These are phyloP conservation scores for Salix dunnii DNA, from an alignment of 345 rosid genomes.

Conservation along the genomic window DNA sequence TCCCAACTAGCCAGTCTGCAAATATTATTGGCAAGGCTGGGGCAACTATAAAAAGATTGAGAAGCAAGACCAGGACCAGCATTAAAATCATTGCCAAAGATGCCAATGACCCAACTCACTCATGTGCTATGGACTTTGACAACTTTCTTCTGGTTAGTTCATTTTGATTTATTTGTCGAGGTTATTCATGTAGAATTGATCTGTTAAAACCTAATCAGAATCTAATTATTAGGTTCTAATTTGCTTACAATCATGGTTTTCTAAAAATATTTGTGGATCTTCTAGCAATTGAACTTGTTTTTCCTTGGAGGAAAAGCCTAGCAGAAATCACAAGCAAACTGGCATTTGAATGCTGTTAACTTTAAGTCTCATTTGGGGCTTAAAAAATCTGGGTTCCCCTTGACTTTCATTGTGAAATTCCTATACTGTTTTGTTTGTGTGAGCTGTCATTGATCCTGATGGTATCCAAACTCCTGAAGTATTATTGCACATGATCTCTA, in stretches of 20 bases:
- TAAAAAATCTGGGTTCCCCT: not conserved
- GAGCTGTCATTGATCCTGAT: not conserved
- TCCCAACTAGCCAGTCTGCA: slow-evolving; percentile 91
- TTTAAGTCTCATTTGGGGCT: not conserved
- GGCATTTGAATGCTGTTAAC: not conserved
- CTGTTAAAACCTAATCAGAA: not conserved
- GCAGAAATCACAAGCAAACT: not conserved
- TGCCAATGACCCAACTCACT: slow-evolving; percentile 69
- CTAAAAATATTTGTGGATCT: not conserved
- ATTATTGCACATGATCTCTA: not conserved
- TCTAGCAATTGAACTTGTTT: not conserved
- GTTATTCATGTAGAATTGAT: not conserved
- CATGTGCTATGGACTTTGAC: slow-evolving; percentile 93
- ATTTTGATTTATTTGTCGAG: not conserved
- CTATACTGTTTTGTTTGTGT: not conserved
- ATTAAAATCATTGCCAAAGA: slow-evolving; percentile 77
- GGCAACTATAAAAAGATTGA: slow-evolving; percentile 64
- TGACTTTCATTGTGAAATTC: not conserved
- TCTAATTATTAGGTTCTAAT: not conserved
- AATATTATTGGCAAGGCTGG: slow-evolving; percentile 92
- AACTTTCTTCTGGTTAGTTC: slow-evolving; percentile 69
- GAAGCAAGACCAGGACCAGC: slow-evolving; percentile 63
- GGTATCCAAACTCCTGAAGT: not conserved
- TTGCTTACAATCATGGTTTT: not conserved
- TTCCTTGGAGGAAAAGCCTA: not conserved